Base-by-base conservation (phyloP, 2,329 filamentous ascomycete genomes). In the Colletotrichum chrysophilum region DNA sequence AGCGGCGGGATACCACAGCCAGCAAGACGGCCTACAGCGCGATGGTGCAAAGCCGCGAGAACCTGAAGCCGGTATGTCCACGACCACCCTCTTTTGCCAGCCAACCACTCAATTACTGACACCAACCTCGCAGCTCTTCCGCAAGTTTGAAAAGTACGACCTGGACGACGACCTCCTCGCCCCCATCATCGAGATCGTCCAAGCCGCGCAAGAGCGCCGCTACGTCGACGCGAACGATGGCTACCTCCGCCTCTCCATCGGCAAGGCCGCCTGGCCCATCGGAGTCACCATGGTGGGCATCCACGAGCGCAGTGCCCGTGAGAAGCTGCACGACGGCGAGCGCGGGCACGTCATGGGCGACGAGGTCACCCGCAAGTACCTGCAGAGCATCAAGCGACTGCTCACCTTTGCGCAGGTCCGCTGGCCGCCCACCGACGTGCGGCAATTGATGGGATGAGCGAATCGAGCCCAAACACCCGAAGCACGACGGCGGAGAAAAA, bases 201-300 rank as follows among this genome's bases (percentile, higher is more conserved):
- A 94, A 81, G 94, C 96, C 30, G 95, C 96, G 5, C 97, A 99
- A 85, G 93, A 96, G 82, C 91, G 96, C 75, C 92, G 95, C 77
- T 99, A 99, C 82, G 96, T 99, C 62, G 95, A 98, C 85, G 97
- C 97, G 38, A 98, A 98, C 83, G 95, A 99, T 83, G 96, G 95
- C 1, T 99, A 99, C 84, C 88, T 99, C 76, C 91, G 95, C 69
- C 88, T 99, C 70, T 98, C 95, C 83, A 99, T 99, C 81, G 96
- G 96, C 78, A 98, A 98, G 87, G 96, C 96, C 79, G 97, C 97
- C 18, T 99, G 97, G 97, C 97, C 97, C 28, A 99, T 99, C 81
- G 97, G 97, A 86, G 97, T 99, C 52, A 99, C 97, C 84, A 99
- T 98, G 97, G 97, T 99, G 81, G 97, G 97, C 89, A 99, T 99